Conservation (phyloP, 2,329 filamentous ascomycete genomes). For the Trichoderma brevicompactum region DNA sequence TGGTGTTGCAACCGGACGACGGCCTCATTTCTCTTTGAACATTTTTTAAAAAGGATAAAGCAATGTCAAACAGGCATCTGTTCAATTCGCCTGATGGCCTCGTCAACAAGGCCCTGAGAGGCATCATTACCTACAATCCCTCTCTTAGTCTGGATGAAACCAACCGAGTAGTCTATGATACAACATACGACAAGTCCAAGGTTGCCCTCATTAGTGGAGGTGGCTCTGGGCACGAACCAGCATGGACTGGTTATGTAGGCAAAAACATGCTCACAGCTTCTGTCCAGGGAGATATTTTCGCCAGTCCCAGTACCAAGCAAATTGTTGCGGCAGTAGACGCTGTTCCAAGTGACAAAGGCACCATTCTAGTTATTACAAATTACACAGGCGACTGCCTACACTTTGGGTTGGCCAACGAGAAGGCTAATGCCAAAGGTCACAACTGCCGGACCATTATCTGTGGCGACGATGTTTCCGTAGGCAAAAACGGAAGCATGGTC, state of each 20-base stretch:
- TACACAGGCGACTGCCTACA: slow-evolving; percentile 68
- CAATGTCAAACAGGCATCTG: slow-evolving; percentile 59
- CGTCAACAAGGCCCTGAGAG: slow-evolving; percentile 56
- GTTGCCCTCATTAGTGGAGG: slow-evolving; percentile 60
- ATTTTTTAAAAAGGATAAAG: not conserved
- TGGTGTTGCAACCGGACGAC: not conserved
- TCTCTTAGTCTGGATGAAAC: slow-evolving; percentile 53
- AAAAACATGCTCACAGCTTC: slow-evolving; percentile 64
- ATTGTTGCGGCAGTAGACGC: slow-evolving; percentile 62
- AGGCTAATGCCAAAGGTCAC: slow-evolving; percentile 58
- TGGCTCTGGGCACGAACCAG: slow-evolving; percentile 63
- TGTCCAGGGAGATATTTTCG: slow-evolving; percentile 66
- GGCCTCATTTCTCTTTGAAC: not conserved
- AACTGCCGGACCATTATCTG: slow-evolving; percentile 63
- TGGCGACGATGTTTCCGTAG: slow-evolving; percentile 68
- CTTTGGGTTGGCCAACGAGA: slow-evolving; percentile 63
- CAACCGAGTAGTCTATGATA: slow-evolving; percentile 58
- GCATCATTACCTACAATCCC: slow-evolving; percentile 59
- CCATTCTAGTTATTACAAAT: slow-evolving; percentile 66
- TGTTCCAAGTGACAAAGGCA: slow-evolving; percentile 58
- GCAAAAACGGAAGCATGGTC: slow-evolving; percentile 60
- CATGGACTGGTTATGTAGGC: slow-evolving; percentile 68
- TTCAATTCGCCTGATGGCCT: slow-evolving; percentile 58
- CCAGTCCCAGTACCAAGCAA: slow-evolving; percentile 65
- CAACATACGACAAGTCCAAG: slow-evolving; percentile 48